phyloP scores from a whole-genome alignment of 371 early-diverging fungal genomes.

The Lichtheimia hyalospora region DNA sequence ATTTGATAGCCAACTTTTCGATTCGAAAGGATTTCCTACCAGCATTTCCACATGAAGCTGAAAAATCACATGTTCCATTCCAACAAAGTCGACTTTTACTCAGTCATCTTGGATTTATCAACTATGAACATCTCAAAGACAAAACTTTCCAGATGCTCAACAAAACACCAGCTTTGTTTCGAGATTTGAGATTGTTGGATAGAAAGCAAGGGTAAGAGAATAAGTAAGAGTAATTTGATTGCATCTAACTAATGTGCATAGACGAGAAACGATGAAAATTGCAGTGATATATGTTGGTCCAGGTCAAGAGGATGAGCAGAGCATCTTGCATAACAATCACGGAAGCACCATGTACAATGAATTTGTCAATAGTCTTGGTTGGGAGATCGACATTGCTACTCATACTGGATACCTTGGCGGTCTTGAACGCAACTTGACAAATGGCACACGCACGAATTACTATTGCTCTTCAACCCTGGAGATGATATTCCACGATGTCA shows the following conservation, averaged over 20 bases:
- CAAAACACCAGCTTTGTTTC: conserved; percentile 62
- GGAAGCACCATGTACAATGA: conserved; percentile 73
- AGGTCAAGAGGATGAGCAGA: conserved; percentile 86
- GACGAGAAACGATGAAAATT: conserved; percentile 86
- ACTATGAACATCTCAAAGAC: conserved; percentile 74
- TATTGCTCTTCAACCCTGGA: conserved; percentile 82
- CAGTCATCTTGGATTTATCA: conserved; percentile 74
- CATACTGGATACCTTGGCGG: conserved; percentile 91
- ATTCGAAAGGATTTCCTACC: conserved; percentile 59
- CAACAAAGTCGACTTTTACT: conserved; percentile 69
- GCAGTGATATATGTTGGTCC: conserved; percentile 90
- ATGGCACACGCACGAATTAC: conserved; percentile 79
- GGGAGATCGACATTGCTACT: conserved; percentile 79
- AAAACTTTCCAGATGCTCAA: conserved; percentile 68
- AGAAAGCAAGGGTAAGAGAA: conserved; percentile 67
- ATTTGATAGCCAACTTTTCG: conserved; percentile 47
- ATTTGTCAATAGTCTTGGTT: conserved; percentile 86
- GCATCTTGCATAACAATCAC: conserved; percentile 75
- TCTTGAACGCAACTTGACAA: conserved; percentile 77
- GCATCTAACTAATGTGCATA: conserved; percentile 12
- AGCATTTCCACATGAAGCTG: conserved; percentile 52
- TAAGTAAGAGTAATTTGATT: background rate
- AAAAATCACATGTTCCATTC: conserved; percentile 56
- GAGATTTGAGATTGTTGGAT: conserved; percentile 80
- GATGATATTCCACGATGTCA: conserved; percentile 91